Conservation (phyloP, 805 yeast species). For the Ogataea ramenticola region DNA sequence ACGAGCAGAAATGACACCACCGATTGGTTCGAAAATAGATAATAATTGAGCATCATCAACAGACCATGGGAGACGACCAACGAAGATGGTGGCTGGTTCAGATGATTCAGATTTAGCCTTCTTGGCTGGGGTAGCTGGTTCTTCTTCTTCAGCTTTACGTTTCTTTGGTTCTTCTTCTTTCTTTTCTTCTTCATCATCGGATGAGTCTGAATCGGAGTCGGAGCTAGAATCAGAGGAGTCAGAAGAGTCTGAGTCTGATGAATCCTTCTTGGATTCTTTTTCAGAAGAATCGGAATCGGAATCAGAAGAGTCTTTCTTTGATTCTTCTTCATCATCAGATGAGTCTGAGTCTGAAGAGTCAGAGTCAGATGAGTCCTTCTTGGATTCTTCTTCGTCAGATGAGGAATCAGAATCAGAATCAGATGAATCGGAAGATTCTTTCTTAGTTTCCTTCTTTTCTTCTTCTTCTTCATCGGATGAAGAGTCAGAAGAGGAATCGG, state of each 20-base stretch:
- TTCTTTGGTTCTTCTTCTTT: conserved; percentile 24
- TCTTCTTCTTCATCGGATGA: conserved; percentile 10
- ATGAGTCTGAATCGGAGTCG: conserved; percentile 14
- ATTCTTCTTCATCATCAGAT: conserved; percentile 9
- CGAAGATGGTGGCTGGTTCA: conserved; percentile 87
- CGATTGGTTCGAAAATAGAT: conserved; percentile 73
- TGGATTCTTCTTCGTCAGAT: conserved; percentile 9
- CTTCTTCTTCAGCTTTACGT: conserved; percentile 34
- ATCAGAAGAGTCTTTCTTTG: conserved; percentile 17
- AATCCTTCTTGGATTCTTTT: conserved; percentile 6
- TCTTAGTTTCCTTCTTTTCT: conserved; percentile 6
- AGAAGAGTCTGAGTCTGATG: conserved; percentile 11
- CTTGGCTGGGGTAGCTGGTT: conserved; percentile 40
- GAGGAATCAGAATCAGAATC: conserved; percentile 8
- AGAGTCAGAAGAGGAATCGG: conserved; percentile 13
- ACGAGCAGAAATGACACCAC: conserved; percentile 84
- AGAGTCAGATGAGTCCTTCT: conserved; percentile 17
- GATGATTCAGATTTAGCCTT: conserved; percentile 33
- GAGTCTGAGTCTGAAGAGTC: too few relatives aligned
- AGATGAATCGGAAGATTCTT: conserved; percentile 10
- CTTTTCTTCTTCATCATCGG: conserved; percentile 10
- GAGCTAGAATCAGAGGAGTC: conserved; percentile 17
- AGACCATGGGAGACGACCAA: conserved; percentile 96
- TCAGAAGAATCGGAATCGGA: conserved; percentile 24
- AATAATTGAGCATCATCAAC: conserved; percentile 92